Conservation (phyloP, 148 eudicot species). For the Drosera capensis region DNA sequence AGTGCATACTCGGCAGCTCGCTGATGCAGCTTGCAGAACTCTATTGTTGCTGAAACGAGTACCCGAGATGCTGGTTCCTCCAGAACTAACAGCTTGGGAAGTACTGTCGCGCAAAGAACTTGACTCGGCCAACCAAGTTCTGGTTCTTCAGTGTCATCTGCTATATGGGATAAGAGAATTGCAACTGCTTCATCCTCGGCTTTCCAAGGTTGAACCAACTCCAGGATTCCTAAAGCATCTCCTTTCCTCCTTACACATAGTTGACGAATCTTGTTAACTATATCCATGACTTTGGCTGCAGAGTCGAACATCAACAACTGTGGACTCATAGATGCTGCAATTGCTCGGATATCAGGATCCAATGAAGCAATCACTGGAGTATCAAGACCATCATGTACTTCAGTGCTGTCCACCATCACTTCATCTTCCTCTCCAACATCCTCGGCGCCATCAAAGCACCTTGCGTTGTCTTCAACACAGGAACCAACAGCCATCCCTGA, state of each 20-base stretch:
- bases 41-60: conserved; percentile 22
- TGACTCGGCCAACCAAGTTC: conserved; percentile 33
- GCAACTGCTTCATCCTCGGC: conserved; percentile 37
- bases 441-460: conserved; percentile 8
- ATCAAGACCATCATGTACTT: not conserved
- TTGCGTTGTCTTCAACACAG: conserved; percentile 5
- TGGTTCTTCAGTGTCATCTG: conserved; percentile 8
- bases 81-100: conserved; percentile 38
- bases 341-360: conserved; percentile 16
- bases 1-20: conserved; percentile 31
- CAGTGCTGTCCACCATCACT: conserved; percentile 1
- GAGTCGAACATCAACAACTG: conserved; percentile 13
- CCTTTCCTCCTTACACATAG: conserved; percentile 14
- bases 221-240: conserved; percentile 18
- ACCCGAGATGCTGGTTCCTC: conserved; percentile 36
- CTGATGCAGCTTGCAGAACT: conserved; percentile 38
- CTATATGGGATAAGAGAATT: conserved; percentile 20
- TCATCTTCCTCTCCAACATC: conserved; percentile 6
- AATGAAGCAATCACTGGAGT: conserved; percentile 2
- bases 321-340: conserved; percentile 13
- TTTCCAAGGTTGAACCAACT: conserved; percentile 38
- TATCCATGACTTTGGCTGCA: conserved; percentile 10
- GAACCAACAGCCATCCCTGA: conserved; percentile 6
- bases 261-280: conserved; percentile 26
- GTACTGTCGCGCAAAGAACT: conserved; percentile 31